Conservation (phyloP, 352 stramenopile species). For the Pythium brassicae region DNA sequence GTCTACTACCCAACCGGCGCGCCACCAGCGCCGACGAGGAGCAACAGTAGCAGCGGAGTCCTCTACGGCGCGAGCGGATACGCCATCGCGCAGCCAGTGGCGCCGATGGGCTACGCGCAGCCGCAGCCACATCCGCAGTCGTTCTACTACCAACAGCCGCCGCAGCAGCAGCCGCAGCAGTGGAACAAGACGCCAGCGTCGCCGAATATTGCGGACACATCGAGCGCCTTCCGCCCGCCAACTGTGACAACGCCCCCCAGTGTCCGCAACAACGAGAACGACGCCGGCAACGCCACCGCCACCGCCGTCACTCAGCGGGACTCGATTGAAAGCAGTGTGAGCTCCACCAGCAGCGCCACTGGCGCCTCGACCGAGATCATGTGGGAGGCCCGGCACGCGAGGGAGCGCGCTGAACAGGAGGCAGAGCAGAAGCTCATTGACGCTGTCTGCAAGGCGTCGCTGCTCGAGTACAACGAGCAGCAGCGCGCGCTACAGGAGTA, state of each 20-base stretch:
- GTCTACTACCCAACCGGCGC: not conserved
- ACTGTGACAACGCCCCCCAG: not conserved
- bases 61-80: not conserved
- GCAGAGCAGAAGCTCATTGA: conserved; percentile 74
- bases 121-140: not conserved
- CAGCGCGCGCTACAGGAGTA: conserved; percentile 57
- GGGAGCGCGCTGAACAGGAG: conserved; percentile 48
- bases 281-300: not conserved
- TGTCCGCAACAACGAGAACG: conserved; percentile 2
- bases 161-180: not conserved
- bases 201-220: conserved; percentile 13
- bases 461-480: conserved; percentile 69
- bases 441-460: conserved; percentile 70
- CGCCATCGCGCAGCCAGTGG: conserved; percentile 3
- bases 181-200: conserved; percentile 22
- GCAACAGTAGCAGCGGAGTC: not conserved
- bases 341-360: not conserved
- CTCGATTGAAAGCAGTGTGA: not conserved
- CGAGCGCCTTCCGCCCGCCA: conserved; percentile 1
- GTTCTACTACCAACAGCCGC: not conserved
- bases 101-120: not conserved
- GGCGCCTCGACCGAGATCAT: conserved; percentile 35
- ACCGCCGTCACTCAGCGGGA: not conserved
- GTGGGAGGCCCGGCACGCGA: conserved; percentile 54
- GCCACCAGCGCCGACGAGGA: not conserved